Conservation (phyloP, 306 rosid species). For the Rubus idaeus region DNA sequence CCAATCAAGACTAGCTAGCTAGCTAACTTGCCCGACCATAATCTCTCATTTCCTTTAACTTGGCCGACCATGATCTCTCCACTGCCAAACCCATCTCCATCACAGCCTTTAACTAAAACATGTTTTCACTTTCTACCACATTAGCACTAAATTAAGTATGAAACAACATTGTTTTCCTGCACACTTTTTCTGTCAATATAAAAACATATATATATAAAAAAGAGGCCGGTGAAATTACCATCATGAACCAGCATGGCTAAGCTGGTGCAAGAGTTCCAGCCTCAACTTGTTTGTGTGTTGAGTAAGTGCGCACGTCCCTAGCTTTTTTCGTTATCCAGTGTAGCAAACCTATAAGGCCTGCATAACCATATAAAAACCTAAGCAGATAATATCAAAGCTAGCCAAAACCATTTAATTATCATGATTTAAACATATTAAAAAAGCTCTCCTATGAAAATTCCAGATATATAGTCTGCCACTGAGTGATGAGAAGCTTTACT, state of each 20-base stretch:
- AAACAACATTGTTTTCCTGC: background rate
- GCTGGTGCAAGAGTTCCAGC: background rate
- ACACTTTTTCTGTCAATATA: background rate
- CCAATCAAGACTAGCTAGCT: background rate
- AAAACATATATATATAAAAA: background rate
- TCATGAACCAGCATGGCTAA: background rate
- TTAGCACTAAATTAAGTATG: background rate
- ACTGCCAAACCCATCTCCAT: background rate
- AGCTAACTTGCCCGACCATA: conserved; percentile 12
- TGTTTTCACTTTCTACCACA: conserved; percentile 15
- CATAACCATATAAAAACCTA: background rate
- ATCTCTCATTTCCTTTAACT: background rate
- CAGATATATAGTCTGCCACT: background rate
- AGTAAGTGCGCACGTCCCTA: background rate
- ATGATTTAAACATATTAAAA: background rate
- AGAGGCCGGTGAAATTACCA: background rate
- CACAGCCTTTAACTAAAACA: background rate
- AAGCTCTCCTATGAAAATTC: background rate
- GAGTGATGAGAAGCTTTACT: too few species aligned
- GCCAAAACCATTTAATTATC: background rate
- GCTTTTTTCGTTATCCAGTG: background rate
- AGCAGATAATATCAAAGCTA: background rate
- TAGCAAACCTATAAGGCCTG: background rate
- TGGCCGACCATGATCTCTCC: too few species aligned
- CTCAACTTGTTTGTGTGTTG: background rate